A percentile compares a stretch with the other conserved stretches of the same genome.
These are phyloP conservation scores for Phoma herbarum DNA, from an alignment of 2,329 filamentous ascomycete species.

Conservation along the genomic window DNA sequence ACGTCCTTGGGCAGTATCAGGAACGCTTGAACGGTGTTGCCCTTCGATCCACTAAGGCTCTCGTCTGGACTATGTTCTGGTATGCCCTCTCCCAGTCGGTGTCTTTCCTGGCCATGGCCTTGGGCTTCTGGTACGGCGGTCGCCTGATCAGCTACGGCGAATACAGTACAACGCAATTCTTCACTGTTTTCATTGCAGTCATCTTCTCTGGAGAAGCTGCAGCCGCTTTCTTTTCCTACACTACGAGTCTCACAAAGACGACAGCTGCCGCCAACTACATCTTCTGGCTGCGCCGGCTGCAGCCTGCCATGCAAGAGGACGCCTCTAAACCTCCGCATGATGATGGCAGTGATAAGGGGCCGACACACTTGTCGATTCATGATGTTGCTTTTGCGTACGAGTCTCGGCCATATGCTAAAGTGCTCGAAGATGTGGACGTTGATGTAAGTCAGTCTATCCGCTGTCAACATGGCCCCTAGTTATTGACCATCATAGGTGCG, in stretches of 20 bases:
- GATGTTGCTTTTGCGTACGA: too few relatives aligned
- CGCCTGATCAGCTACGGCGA: conserved; percentile 53
- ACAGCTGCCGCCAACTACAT: too few relatives aligned
- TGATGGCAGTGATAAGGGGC: too few relatives aligned
- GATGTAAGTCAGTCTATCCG: neutral
- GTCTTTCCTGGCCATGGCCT: conserved; percentile 56
- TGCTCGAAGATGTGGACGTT: too few relatives aligned
- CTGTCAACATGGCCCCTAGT: neutral
- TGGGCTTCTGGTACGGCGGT: conserved; percentile 53
- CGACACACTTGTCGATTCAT: too few relatives aligned
- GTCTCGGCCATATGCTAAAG: too few relatives aligned
- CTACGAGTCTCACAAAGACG: conserved; percentile 59
- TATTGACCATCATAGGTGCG: conserved; percentile 2
- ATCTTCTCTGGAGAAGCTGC: conserved; percentile 28
- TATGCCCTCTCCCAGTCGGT: conserved; percentile 88
- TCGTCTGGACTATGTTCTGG: conserved; percentile 56
- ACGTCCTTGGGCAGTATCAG: too few relatives aligned
- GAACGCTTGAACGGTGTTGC: conserved; percentile 44
- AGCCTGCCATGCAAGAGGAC: too few relatives aligned
- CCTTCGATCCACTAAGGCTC: conserved; percentile 45
- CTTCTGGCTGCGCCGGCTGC: too few relatives aligned
- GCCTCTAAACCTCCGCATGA: too few relatives aligned
- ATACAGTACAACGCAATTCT: conserved; percentile 83
- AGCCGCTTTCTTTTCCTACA: conserved; percentile 64
- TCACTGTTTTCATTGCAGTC: conserved; percentile 74